Evolutionary conservation across 2,329 filamentous ascomycete genomes (phyloP).

Genomic region (Pseudocercospora musae): DNA sequence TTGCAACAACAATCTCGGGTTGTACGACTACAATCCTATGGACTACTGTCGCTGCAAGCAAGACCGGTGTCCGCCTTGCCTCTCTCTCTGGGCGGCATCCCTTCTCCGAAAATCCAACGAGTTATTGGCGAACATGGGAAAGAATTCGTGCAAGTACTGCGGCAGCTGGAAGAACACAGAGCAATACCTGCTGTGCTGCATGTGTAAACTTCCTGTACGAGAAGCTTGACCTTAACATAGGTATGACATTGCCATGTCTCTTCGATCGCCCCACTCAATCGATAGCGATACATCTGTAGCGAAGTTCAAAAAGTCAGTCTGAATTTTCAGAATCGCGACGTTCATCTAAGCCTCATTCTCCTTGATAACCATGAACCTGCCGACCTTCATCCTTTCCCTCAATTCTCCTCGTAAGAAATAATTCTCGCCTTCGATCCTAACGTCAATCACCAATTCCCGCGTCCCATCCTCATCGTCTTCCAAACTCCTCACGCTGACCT

Average conservation of each 20-base stretch:
- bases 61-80: not conserved
- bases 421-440: not conserved
- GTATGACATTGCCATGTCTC: not conserved
- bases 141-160: not conserved
- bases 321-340: not conserved
- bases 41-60: not conserved
- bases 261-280: not conserved
- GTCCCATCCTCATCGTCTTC: not conserved
- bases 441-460: not conserved
- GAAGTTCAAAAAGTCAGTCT: not conserved
- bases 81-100: not conserved
- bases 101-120: not conserved
- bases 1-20: not conserved
- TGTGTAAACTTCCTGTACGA: not conserved
- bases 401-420: not conserved
- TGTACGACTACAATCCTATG: not conserved
- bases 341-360: not conserved
- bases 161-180: not conserved
- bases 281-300: not conserved
- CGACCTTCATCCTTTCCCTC: not conserved
- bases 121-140: not conserved
- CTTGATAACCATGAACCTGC: not conserved
- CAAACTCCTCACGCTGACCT: not conserved
- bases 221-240: not conserved
- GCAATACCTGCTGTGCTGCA: not conserved